Conservation (phyloP, 306 rosid species). For the Vigna unguiculata region DNA sequence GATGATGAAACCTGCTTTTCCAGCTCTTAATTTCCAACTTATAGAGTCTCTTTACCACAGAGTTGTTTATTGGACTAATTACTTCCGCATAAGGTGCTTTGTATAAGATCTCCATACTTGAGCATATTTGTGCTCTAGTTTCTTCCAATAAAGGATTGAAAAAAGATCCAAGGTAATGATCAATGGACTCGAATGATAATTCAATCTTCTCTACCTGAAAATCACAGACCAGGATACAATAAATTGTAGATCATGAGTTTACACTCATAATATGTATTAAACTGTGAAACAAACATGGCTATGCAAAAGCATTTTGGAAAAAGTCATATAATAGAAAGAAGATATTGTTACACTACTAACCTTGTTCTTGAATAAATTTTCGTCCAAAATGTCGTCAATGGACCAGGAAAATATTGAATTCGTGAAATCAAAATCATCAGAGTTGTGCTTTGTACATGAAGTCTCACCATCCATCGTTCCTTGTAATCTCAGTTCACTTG, state of each 20-base stretch:
- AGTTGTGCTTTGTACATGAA: constrained; percentile 34
- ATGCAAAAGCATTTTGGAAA: background rate
- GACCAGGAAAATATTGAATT: constrained; percentile 65
- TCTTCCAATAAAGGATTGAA: constrained; percentile 68
- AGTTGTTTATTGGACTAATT: constrained; percentile 33
- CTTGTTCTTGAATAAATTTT: constrained; percentile 46
- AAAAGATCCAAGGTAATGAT: constrained; percentile 53
- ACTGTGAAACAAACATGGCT: background rate
- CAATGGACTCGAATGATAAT: constrained; percentile 49
- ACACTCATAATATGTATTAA: background rate
- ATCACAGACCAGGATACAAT: background rate
- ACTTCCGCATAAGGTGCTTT: constrained; percentile 60
- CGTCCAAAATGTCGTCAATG: constrained; percentile 51
- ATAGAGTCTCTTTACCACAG: constrained; percentile 18
- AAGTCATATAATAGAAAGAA: background rate
- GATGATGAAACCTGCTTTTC: constrained; percentile 50
- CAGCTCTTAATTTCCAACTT: constrained; percentile 51
- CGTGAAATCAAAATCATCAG: constrained; percentile 43
- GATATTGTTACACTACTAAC: background rate
- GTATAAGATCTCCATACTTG: constrained; percentile 54
- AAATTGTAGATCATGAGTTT: background rate
- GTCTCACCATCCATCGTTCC: constrained; percentile 41
- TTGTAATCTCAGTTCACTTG: constrained; percentile 12
- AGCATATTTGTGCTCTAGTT: constrained; percentile 59
- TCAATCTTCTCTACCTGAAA: constrained; percentile 60